Conservation (phyloP, 768 basidiomycete genomes). For the Lactarius sanguifluus region DNA sequence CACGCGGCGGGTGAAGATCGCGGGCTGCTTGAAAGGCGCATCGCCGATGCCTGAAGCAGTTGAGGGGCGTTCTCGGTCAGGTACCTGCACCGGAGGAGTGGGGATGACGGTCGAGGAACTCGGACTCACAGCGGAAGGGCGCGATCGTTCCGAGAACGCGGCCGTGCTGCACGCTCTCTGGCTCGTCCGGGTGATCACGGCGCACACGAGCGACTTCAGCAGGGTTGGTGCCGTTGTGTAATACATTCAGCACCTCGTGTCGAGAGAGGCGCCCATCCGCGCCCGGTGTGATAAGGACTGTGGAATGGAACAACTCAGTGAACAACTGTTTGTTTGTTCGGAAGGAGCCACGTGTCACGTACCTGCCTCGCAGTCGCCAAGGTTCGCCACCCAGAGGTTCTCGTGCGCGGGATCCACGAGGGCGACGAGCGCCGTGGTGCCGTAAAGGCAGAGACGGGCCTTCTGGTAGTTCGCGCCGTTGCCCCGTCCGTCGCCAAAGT, state of each 20-base stretch:
- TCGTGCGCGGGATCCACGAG: conserved; percentile 67
- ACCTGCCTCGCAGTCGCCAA: conserved; percentile 82
- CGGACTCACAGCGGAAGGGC: conserved; percentile 64
- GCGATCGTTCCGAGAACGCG: conserved; percentile 78
- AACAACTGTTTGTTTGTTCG: neutral
- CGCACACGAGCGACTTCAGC: conserved; percentile 64
- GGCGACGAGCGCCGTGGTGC: conserved; percentile 76
- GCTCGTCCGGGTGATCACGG: conserved; percentile 66
- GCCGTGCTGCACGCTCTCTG: conserved; percentile 62
- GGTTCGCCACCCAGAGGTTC: conserved; percentile 79
- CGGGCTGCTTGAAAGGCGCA: conserved; percentile 40
- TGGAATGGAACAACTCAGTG: neutral
- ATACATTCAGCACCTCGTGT: conserved; percentile 57
- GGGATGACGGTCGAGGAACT: neutral
- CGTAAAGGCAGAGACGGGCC: conserved; percentile 73
- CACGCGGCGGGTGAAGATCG: conserved; percentile 36
- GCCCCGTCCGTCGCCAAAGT: conserved; percentile 49
- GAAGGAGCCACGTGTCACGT: conserved; percentile 32
- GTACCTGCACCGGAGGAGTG: too few species aligned
- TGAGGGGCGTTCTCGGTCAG: neutral
- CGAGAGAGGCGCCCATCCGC: conserved; percentile 49
- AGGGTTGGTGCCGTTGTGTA: conserved; percentile 71
- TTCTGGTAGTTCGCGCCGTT: conserved; percentile 63
- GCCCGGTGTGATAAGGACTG: conserved; percentile 46
- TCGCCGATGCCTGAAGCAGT: conserved; percentile 39